These are phyloP conservation scores for Hymenoscyphus infarciens DNA, from an alignment of 2,329 filamentous ascomycete genomes.

Conservation along the genomic window DNA sequence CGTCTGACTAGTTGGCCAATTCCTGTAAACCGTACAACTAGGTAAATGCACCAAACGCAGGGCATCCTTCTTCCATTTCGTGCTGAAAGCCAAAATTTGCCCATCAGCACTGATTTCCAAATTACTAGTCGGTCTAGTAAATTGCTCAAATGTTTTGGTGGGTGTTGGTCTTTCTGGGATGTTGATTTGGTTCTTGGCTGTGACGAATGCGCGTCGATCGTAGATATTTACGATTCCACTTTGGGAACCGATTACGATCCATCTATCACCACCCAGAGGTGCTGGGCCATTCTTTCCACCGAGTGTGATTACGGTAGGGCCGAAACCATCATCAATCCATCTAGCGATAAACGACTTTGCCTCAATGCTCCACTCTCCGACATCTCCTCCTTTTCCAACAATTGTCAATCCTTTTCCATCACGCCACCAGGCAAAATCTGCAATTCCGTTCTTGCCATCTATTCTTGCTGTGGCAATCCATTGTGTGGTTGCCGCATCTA, in stretches of 20 bases:
- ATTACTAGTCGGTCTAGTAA: slow-evolving; percentile 79
- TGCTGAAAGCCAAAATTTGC: slow-evolving; percentile 83
- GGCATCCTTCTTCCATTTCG: slow-evolving; percentile 83
- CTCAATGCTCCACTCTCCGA: slow-evolving; percentile 81
- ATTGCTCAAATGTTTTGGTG: slow-evolving; percentile 71
- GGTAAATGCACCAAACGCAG: slow-evolving; percentile 85
- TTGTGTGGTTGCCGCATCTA: slow-evolving; percentile 76
- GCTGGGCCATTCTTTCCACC: slow-evolving; percentile 62
- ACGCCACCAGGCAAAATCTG: slow-evolving; percentile 91
- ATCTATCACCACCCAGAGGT: slow-evolving; percentile 72
- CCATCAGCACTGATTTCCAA: slow-evolving; percentile 83
- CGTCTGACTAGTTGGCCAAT: slow-evolving; percentile 92
- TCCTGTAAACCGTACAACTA: slow-evolving; percentile 88
- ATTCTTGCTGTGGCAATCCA: slow-evolving; percentile 82
- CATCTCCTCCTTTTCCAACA: slow-evolving; percentile 79
- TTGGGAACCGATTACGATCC: slow-evolving; percentile 82
- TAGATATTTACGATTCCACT: slow-evolving; percentile 93
- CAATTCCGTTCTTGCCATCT: slow-evolving; percentile 77
- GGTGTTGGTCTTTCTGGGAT: slow-evolving; percentile 70
- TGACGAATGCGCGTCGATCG: slow-evolving; percentile 57
- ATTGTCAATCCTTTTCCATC: slow-evolving; percentile 79
- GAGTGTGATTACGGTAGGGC: slow-evolving; percentile 75
- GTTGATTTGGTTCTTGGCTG: slow-evolving; percentile 41
- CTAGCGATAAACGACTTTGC: slow-evolving; percentile 67
- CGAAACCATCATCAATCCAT: slow-evolving; percentile 89